Percentiles rank a stretch among this genome's conserved stretches.
phyloP scores from a whole-genome alignment of 2,329 filamentous ascomycete species.

The Hypoxylon sp. region DNA sequence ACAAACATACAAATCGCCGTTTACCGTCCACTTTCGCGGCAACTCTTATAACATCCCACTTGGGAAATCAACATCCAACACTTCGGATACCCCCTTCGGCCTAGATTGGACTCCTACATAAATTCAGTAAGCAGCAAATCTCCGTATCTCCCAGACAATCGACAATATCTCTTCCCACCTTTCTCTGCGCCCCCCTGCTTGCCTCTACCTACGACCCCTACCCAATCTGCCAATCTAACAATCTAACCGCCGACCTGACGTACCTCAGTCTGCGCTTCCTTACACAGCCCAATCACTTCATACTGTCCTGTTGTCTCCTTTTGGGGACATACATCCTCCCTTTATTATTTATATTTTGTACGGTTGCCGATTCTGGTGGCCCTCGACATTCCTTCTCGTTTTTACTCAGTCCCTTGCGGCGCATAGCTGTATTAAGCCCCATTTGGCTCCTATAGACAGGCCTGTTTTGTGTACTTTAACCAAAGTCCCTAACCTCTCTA shows the following conservation, averaged over 20 bases:
- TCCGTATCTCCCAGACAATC: slow-evolving; percentile 6
- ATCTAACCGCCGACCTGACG: slow-evolving; percentile 26
- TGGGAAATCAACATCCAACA: slow-evolving; percentile 8
- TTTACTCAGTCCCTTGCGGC: slow-evolving; percentile 19
- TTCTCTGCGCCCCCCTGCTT: slow-evolving; percentile 7
- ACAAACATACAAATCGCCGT: slow-evolving; percentile 1
- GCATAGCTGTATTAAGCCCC: slow-evolving; percentile 19
- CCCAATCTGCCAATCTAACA: slow-evolving; percentile 12
- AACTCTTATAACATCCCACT: slow-evolving; percentile 17
- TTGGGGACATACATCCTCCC: slow-evolving; percentile 10
- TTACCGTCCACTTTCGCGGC: slow-evolving; percentile 15
- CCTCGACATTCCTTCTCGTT: slow-evolving; percentile 18
- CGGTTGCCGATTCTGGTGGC: slow-evolving; percentile 10
- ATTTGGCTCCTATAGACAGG: slow-evolving; percentile 3
- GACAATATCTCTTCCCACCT: neutral
- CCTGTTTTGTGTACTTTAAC: slow-evolving; percentile 8
- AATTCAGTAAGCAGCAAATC: slow-evolving; percentile 19
- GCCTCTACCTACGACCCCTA: slow-evolving; percentile 14
- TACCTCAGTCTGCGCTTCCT: slow-evolving; percentile 33
- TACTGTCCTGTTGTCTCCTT: slow-evolving; percentile 13
- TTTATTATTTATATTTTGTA: slow-evolving; percentile 16
- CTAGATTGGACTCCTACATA: slow-evolving; percentile 4
- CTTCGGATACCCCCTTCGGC: slow-evolving; percentile 5
- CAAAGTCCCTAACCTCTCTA: slow-evolving; percentile 33
- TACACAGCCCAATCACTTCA: slow-evolving; percentile 29